These are phyloP conservation scores for Xylariaceae sp. DNA, from an alignment of 2,329 filamentous ascomycete genomes.

Conservation along the genomic window DNA sequence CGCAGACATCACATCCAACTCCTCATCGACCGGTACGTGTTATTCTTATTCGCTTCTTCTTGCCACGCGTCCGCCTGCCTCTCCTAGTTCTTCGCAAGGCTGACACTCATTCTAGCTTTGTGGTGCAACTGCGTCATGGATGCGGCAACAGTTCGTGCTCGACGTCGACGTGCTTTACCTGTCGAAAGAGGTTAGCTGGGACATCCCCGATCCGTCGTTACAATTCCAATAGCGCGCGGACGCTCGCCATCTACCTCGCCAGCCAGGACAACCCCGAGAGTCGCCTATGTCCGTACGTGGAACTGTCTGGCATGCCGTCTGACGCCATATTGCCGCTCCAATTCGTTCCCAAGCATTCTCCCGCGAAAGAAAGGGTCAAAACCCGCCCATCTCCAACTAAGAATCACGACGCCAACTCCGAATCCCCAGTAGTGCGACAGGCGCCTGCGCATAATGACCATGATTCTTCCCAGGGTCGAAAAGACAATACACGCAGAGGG, in stretches of 20 bases:
- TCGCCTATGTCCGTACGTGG: conserved; percentile 57
- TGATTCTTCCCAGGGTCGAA: not conserved
- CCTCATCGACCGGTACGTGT: conserved; percentile 58
- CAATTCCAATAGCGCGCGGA: conserved; percentile 74
- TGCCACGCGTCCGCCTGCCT: not conserved
- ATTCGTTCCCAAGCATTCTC: conserved; percentile 36
- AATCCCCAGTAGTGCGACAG: conserved; percentile 3
- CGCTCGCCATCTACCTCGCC: conserved; percentile 73
- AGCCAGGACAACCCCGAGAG: conserved; percentile 71
- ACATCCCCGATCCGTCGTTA: conserved; percentile 70
- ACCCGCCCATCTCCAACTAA: conserved; percentile 15
- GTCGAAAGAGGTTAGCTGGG: conserved; percentile 60
- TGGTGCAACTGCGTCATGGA: conserved; percentile 75
- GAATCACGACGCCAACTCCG: not conserved
- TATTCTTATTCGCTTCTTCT: conserved; percentile 5
- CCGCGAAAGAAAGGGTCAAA: conserved; percentile 20
- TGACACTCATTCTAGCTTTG: conserved; percentile 52
- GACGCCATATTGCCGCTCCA: conserved; percentile 44
- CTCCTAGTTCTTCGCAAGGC: conserved; percentile 15
- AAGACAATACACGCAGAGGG: not conserved
- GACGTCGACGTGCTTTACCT: conserved; percentile 76
- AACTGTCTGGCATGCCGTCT: conserved; percentile 39
- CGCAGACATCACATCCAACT: conserved; percentile 61
- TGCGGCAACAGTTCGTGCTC: conserved; percentile 65
- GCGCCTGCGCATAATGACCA: not conserved